Conservation (phyloP, 225 moss, liverwort and hornwort species). For the Physcomitrellopsis africana region DNA sequence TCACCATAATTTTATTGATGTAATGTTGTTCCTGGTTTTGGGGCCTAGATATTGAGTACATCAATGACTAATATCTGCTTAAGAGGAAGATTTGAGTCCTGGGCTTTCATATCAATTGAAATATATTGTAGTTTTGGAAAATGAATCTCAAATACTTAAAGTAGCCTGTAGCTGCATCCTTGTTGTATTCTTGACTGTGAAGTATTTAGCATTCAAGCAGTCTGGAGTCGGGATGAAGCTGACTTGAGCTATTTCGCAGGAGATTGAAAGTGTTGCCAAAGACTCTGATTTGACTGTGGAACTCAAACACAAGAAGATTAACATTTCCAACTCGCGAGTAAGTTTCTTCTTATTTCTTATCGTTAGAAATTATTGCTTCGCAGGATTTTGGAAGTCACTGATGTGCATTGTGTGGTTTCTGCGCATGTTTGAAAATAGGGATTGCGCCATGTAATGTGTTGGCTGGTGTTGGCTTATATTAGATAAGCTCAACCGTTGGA, state of each 20-base stretch:
- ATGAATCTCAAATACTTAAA: background rate
- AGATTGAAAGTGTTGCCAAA: constrained; percentile 64
- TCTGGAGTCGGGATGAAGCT: background rate
- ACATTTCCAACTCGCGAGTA: constrained; percentile 94
- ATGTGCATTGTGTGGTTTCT: background rate
- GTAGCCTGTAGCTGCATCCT: background rate
- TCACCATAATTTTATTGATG: background rate
- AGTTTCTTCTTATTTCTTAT: constrained; percentile 15
- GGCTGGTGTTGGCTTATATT: background rate
- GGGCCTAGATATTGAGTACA: background rate
- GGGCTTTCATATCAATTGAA: background rate
- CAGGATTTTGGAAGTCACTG: background rate
- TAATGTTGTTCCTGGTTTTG: background rate
- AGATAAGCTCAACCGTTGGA: background rate
- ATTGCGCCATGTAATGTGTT: background rate
- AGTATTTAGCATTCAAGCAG: background rate
- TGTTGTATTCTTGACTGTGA: background rate
- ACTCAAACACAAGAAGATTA: constrained; percentile 95
- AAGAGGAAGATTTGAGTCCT: background rate
- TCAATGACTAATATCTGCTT: background rate
- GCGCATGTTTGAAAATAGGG: background rate
- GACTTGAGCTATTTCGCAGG: constrained; percentile 51
- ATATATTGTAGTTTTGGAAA: background rate
- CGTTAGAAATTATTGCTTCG: background rate
- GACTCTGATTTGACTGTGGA: constrained; percentile 64